Evolutionary conservation across 2,329 filamentous ascomycete genomes (phyloP).

Genomic region (Neofusicoccum cordaticola): DNA sequence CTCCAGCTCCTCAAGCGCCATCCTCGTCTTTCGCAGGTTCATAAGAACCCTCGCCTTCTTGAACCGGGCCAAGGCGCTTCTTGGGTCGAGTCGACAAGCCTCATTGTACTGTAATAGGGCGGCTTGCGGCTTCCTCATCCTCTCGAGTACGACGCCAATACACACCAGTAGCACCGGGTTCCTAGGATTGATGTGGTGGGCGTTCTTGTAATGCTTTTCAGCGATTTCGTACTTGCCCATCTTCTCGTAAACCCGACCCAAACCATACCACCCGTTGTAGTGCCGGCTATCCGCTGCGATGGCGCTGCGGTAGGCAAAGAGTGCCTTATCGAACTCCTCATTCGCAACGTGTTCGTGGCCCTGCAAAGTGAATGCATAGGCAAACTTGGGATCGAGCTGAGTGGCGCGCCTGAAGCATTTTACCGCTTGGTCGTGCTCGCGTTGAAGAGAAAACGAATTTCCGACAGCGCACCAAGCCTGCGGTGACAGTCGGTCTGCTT

Average conservation of each 20-base stretch:
- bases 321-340: conserved; percentile 94
- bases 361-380: conserved; percentile 92
- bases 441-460: conserved; percentile 88
- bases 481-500: conserved; percentile 81
- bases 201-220: conserved; percentile 85
- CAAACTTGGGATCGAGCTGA: conserved; percentile 83
- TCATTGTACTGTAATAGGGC: conserved; percentile 79
- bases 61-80: conserved; percentile 80
- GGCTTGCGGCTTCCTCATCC: conserved; percentile 74
- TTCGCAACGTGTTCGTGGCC: conserved; percentile 95
- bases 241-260: conserved; percentile 79
- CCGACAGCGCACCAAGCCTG: conserved; percentile 95
- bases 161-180: conserved; percentile 91
- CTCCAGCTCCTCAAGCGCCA: conserved; percentile 77
- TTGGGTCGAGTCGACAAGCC: conserved; percentile 78
- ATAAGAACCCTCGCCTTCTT: conserved; percentile 88
- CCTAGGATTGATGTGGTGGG: conserved; percentile 84
- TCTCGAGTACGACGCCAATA: conserved; percentile 83
- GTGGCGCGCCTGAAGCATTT: conserved; percentile 93
- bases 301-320: conserved; percentile 80
- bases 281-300: conserved; percentile 84
- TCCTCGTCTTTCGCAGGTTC: conserved; percentile 65
- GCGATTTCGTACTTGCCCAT: conserved; percentile 89
- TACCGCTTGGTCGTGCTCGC: conserved; percentile 91
- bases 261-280: conserved; percentile 97